These are phyloP conservation scores for Circinella umbellata DNA, from an alignment of 371 early-diverging fungal genomes.

Conservation along the genomic window DNA sequence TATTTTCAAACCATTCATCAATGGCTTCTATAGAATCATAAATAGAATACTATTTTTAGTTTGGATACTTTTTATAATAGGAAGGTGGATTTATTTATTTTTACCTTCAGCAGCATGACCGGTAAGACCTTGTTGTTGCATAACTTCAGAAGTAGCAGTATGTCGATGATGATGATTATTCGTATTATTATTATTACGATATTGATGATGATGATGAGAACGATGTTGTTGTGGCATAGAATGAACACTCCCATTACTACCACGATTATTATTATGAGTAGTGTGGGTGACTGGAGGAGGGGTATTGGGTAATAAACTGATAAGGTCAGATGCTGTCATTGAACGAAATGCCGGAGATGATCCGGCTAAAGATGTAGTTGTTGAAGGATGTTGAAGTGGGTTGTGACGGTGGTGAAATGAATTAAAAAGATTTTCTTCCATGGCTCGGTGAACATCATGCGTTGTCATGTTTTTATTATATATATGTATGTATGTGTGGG, in stretches of 20 bases:
- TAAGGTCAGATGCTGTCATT: constrained; percentile 45
- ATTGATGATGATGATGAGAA: neutral
- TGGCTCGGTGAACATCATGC: constrained; percentile 39
- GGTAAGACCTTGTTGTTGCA: constrained; percentile 30
- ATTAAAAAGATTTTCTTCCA: constrained; percentile 42
- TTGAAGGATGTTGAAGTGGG: constrained; percentile 13
- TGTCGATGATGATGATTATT: constrained; percentile 8
- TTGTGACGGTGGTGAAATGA: constrained; percentile 38
- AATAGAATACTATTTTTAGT: too few species aligned
- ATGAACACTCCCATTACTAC: too few species aligned
- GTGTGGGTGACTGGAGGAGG: neutral
- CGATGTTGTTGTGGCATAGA: constrained; percentile 5
- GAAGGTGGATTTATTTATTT: neutral
- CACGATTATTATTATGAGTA: too few species aligned
- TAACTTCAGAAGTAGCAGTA: constrained; percentile 34
- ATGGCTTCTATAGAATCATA: constrained; percentile 68
- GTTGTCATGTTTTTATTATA: constrained; percentile 23
- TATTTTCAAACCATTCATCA: constrained; percentile 92
- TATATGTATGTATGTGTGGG: neutral
- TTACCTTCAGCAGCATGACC: constrained; percentile 45
- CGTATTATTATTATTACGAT: neutral
- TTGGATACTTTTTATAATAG: too few species aligned
- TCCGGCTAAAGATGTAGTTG: constrained; percentile 3
- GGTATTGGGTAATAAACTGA: constrained; percentile 12
- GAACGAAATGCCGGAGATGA: constrained; percentile 28